Conservation (phyloP, 805 yeast genomes). For the Kregervanrija pseudodelftensis region DNA sequence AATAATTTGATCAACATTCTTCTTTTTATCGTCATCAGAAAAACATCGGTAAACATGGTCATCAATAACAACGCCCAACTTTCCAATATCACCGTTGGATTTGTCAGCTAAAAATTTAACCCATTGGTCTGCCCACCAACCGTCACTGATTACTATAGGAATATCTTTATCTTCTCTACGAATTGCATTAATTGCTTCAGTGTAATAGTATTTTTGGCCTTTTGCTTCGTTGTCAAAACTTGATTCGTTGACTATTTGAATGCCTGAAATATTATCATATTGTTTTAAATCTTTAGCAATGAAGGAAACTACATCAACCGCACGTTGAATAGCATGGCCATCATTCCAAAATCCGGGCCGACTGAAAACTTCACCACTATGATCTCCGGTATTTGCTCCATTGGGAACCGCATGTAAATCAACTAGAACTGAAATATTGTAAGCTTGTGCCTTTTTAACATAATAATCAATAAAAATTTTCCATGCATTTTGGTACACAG, state of each 20-base stretch:
- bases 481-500: conserved; percentile 76
- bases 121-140: conserved; percentile 88
- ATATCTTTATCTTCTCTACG: conserved; percentile 45
- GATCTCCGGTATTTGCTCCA: conserved; percentile 84
- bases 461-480: conserved; percentile 39
- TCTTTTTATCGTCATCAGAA: conserved; percentile 61
- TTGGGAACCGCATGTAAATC: conserved; percentile 90
- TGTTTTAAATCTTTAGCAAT: conserved; percentile 50
- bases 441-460: conserved; percentile 50
- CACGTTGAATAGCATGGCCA: conserved; percentile 33
- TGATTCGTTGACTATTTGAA: conserved; percentile 84
- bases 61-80: conserved; percentile 68
- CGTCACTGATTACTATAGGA: conserved; percentile 82
- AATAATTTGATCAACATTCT: conserved; percentile 58
- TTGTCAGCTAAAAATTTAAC: conserved; percentile 50
- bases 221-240: conserved; percentile 50
- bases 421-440: conserved; percentile 66
- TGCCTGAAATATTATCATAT: conserved; percentile 67
- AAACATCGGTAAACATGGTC: conserved; percentile 84
- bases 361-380: conserved; percentile 63
- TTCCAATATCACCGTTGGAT: conserved; percentile 30
- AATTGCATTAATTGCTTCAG: conserved; percentile 54
- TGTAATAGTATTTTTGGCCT: conserved; percentile 54
- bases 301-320: conserved; percentile 47
- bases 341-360: conserved; percentile 60